Evolutionary conservation across 805 yeast species (phyloP), one percentile per base, ranked within the genome.

Genomic region (Candida schatavii): DNA sequence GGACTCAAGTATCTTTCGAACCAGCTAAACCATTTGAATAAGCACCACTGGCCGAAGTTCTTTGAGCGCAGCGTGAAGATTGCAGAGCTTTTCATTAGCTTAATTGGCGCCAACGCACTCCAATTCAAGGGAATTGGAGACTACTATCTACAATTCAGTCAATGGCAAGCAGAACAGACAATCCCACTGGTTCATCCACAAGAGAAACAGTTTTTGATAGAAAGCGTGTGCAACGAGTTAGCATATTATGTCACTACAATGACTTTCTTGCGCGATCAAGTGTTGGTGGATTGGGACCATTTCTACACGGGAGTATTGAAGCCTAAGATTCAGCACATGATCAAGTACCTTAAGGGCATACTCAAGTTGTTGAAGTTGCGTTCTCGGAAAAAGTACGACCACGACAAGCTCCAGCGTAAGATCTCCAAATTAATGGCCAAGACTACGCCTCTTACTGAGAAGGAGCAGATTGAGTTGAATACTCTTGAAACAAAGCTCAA

Each of bases 351-450:
- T 39, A 61, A 65, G 27, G 61, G 59, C 7, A 52, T 66, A 1
- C 51, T 66, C 43, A 70, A 69, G 47, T 49, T 75, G 39, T 61
- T 77, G 15, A 66, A 66, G 15, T 72, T 72, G 44, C 56, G 81
- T 39, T 63, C 64, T 43, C 70, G 68, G 41, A 70, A 71, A 55
- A 69, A 72, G 45, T 57, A 56, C 13, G 72, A 70, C 37, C 66
- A 59, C 37, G 72, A 68, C 37, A 70, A 67, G 50, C 49, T 61
- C 29, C 61, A 62, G 30, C 56, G 57, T 38, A 57, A 65, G 23
- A 57, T 72, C 2, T 71, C 70, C 17, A 70, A 73, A 43, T 34
- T 71, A 15, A 51, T 64, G 43, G 54, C 57, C 38, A 64, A 62
- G 41, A 56, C 63, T 21, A 41, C 50, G 1, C 57, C 61, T 3